Evolutionary conservation across 192 early-diverging fungal genomes (phyloP), one percentile per base, ranked within the genome.

Genomic region (Backusella mclennaniae): DNA sequence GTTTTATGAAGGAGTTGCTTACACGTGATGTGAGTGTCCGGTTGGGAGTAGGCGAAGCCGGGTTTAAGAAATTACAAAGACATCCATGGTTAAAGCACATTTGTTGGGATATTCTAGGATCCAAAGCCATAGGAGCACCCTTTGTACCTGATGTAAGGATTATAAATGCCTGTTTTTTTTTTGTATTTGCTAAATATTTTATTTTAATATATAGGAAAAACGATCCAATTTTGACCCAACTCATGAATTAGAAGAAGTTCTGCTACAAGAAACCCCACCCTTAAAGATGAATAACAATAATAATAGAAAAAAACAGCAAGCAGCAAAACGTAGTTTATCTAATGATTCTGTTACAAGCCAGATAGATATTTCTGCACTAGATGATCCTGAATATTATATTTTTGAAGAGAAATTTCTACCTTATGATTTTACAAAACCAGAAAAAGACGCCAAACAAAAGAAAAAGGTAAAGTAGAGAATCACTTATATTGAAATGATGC

Each of bases 231-330:
- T 98, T 84, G 97, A 99, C 86, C 95, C 95, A 8, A 95, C 96
- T 12, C 92, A 98, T 80, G 97, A 99, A 70, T 84, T 99, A 33
- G 97, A 99, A 77, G 98, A 99, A 77, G 88, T 99, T n/a, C 83
- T 99, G 41, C 84, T 99, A 23, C 96, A 99, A 79, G 97, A 98
- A 35, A 96, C 96, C 68, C 97, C 96, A 1, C 89, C 56, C 23
- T 99, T 35, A 92, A 95, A 38, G 92, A 89, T 26, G 92, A 91
- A 76, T 91, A 91, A 67, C 85, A 90, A 49, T 84, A 87, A 12
- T 52, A 56, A 12, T 74, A 88, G 83, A 7, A 52, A 33, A n/a
- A 67, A 35, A 19, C 67, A 91, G 59, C 88, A 26, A 19, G 19
- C 26, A 21, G 75, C 79, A 15, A 76, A 73, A n/a, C 41, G 66